Percentiles rank a stretch among this genome's conserved stretches.
Evolutionary conservation across 176 grass and related monocot species (phyloP).

Genomic region (Aegilops speltoides): DNA sequence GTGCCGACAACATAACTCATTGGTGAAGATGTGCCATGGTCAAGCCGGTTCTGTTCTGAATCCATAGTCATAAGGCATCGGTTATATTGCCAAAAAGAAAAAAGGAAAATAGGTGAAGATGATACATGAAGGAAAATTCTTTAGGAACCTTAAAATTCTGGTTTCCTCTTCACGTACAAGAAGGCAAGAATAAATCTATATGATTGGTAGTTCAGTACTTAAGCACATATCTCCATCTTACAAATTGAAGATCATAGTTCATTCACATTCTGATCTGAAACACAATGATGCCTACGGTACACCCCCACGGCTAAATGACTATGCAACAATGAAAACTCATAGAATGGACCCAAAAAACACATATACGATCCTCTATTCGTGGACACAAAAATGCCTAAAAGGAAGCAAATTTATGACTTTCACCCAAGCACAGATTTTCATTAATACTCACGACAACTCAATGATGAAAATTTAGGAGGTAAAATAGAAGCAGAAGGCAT

Average conservation of each 20-base stretch:
- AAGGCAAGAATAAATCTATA: background rate
- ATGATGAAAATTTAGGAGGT: too few species aligned
- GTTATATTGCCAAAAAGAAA: background rate
- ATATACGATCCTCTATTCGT: too few species aligned
- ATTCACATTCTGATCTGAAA: background rate
- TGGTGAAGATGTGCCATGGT: background rate
- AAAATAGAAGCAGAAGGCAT: too few species aligned
- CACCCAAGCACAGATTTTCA: too few species aligned
- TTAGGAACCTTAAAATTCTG: background rate
- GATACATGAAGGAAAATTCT: background rate
- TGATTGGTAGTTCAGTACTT: background rate
- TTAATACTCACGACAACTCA: too few species aligned
- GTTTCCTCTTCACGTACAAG: background rate
- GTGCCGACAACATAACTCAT: background rate
- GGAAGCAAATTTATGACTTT: too few species aligned
- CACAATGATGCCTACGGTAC: too few species aligned
- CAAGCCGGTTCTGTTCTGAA: background rate
- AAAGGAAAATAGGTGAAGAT: background rate
- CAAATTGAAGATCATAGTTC: background rate
- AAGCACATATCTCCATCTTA: background rate
- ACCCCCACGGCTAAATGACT: too few species aligned
- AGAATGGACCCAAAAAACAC: too few species aligned
- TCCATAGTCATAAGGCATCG: background rate
- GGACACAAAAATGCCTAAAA: too few species aligned
- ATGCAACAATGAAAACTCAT: too few species aligned